Evolutionary conservation across 352 stramenopile genomes (phyloP).

Genomic region (Pythium scleroteichum): DNA sequence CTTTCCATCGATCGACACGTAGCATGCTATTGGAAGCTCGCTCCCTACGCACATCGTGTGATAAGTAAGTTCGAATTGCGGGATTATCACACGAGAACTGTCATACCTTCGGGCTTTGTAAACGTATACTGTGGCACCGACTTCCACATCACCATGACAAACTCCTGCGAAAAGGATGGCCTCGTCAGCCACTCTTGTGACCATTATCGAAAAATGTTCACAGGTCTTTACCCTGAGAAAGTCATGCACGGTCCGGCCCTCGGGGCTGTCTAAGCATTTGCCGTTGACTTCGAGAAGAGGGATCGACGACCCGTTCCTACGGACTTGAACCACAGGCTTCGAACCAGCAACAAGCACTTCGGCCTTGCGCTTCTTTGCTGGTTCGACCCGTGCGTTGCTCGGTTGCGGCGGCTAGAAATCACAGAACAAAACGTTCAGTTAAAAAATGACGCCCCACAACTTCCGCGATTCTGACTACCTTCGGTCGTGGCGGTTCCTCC

Average conservation of each 20-base stretch:
- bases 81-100: neutral
- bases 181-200: constrained; percentile 1
- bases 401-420: no score
- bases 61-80: neutral
- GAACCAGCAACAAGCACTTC: neutral
- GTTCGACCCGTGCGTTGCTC: neutral
- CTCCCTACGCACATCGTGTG: constrained; percentile 4
- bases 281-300: constrained; percentile 28
- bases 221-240: constrained; percentile 26
- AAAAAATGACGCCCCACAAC: no score
- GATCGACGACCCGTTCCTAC: neutral
- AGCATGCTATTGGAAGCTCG: constrained; percentile 24
- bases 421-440: no score
- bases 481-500: neutral
- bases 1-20: constrained; percentile 25
- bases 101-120: constrained; percentile 24
- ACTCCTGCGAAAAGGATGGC: constrained; percentile 21
- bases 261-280: constrained; percentile 20
- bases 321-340: neutral
- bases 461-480: neutral
- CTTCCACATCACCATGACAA: constrained; percentile 18
- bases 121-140: constrained; percentile 30
- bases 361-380: constrained; percentile 18
- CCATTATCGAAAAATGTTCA: neutral
- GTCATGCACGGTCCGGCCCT: constrained; percentile 21